Evolutionary conservation across 2,329 filamentous ascomycete species (phyloP).

Genomic region (Pseudogymnoascus sp.): DNA sequence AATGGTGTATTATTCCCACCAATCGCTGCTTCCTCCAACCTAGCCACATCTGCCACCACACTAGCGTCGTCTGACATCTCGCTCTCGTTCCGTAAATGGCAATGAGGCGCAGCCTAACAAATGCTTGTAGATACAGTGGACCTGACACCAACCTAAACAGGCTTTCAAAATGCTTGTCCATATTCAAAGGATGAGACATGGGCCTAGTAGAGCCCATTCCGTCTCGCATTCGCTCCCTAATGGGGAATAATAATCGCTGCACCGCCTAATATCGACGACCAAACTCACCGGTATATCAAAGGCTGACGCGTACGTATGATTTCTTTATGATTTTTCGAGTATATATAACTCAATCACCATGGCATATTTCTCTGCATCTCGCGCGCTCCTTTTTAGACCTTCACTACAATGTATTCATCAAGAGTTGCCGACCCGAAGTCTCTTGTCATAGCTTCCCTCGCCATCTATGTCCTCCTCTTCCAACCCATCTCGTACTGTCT

Average conservation of each 20-base stretch:
- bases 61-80: background rate
- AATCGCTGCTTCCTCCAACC: background rate
- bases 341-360: background rate
- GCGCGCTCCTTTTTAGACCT: background rate
- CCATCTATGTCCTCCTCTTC: constrained; percentile 10
- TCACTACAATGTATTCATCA: background rate
- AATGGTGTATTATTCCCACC: background rate
- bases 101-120: background rate
- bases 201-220: background rate
- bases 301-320: background rate
- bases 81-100: background rate
- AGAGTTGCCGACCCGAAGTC: background rate
- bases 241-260: background rate
- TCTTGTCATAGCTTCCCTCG: background rate
- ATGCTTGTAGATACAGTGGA: background rate
- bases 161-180: background rate
- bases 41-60: background rate
- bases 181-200: background rate
- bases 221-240: background rate
- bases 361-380: background rate
- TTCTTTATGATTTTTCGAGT: background rate
- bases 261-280: background rate
- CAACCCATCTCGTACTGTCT: constrained; percentile 11
- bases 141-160: background rate
- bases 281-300: background rate